Evolutionary conservation across 2,329 filamentous ascomycete genomes (phyloP).

Genomic region (Fusarium sp.): DNA sequence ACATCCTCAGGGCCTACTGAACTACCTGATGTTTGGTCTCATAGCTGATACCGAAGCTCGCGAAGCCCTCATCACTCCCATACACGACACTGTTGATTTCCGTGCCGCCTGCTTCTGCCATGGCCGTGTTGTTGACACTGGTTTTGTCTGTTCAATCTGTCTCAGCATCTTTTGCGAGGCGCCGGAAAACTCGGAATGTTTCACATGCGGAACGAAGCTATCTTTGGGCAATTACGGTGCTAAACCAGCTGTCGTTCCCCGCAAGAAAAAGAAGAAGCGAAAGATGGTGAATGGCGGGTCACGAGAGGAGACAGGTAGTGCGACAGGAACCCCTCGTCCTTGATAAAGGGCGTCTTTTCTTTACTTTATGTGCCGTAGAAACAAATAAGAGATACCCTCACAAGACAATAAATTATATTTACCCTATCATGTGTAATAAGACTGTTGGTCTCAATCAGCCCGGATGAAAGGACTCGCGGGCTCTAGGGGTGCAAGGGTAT

Average conservation of each 20-base stretch:
- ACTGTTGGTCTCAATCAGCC: neutral
- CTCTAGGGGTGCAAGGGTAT: slow-evolving; percentile 45
- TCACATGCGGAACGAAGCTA: slow-evolving; percentile 85
- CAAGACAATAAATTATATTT: neutral
- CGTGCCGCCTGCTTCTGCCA: slow-evolving; percentile 99
- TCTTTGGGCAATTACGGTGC: slow-evolving; percentile 80
- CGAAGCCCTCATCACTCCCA: slow-evolving; percentile 77
- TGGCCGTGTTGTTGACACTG: slow-evolving; percentile 86
- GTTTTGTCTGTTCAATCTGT: slow-evolving; percentile 96
- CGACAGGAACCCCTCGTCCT: slow-evolving; percentile 67
- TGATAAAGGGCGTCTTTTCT: slow-evolving; percentile 24
- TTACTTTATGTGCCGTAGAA: slow-evolving; percentile 40
- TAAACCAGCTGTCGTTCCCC: slow-evolving; percentile 79
- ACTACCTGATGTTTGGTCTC: slow-evolving; percentile 95
- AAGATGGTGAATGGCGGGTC: slow-evolving; percentile 64
- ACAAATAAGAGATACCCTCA: slow-evolving; percentile 41
- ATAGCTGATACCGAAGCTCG: slow-evolving; percentile 71
- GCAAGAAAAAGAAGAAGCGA: slow-evolving; percentile 82
- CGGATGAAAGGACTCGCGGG: neutral
- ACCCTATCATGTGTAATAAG: neutral
- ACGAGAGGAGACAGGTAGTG: slow-evolving; percentile 68
- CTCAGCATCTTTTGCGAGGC: slow-evolving; percentile 89
- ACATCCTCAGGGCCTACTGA: slow-evolving; percentile 78
- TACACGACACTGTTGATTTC: slow-evolving; percentile 90
- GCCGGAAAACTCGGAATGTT: slow-evolving; percentile 72